A percentile compares a stretch with the other conserved stretches of the same genome.
phyloP scores from a whole-genome alignment of 2,329 filamentous ascomycete species.

The Erysiphe pulchra region DNA sequence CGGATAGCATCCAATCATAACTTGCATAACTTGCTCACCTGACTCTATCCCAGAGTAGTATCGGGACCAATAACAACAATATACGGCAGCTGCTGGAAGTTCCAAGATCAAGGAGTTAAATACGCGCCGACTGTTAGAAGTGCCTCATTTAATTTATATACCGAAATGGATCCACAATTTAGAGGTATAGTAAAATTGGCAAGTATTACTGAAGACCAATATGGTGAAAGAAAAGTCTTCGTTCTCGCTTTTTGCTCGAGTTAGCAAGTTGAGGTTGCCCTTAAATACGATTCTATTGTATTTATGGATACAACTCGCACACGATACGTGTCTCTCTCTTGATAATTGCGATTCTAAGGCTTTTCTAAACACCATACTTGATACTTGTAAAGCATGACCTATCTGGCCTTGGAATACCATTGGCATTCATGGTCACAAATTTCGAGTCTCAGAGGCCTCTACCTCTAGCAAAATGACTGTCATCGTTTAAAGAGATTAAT shows the following conservation, averaged over 20 bases:
- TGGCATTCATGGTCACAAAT: background rate
- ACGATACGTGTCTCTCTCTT: background rate
- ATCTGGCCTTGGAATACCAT: background rate
- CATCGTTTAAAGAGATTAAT: too few relatives aligned
- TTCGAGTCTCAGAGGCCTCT: background rate
- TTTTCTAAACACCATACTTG: background rate
- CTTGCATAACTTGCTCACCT: too few relatives aligned
- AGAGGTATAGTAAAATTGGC: background rate
- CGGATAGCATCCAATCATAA: too few relatives aligned
- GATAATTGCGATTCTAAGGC: background rate
- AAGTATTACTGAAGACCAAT: background rate
- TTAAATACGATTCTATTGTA: background rate
- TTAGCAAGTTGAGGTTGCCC: background rate
- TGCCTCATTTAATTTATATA: background rate
- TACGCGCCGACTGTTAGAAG: background rate
- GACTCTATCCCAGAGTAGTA: too few relatives aligned
- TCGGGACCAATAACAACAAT: background rate
- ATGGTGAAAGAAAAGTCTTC: background rate
- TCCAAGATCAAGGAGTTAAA: background rate
- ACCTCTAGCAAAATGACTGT: too few relatives aligned
- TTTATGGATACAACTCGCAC: background rate
- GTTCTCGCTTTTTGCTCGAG: background rate
- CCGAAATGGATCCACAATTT: background rate
- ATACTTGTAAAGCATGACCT: background rate
- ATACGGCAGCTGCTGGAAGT: background rate